These are phyloP conservation scores for Pleurotus sapidus DNA, from an alignment of 768 basidiomycete genomes.

Conservation along the genomic window DNA sequence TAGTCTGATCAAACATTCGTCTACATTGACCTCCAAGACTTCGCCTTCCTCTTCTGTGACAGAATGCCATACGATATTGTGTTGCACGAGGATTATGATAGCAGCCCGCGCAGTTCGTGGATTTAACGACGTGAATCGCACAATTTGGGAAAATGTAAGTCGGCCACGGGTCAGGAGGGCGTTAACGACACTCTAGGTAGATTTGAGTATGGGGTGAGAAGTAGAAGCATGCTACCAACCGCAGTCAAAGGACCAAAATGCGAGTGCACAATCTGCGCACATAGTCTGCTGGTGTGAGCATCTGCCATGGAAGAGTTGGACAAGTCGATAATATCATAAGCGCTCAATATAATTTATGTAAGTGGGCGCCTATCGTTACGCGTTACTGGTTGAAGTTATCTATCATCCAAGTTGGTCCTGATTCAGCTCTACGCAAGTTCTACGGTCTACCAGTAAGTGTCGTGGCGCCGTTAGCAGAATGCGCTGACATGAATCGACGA, in stretches of 20 bases:
- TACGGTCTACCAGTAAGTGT: too few relatives aligned
- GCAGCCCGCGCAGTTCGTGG: slow-evolving; percentile 66
- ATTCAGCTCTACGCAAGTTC: too few relatives aligned
- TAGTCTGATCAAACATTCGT: slow-evolving; percentile 79
- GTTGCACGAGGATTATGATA: slow-evolving; percentile 81
- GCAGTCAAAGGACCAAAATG: slow-evolving; percentile 68
- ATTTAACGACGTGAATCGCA: slow-evolving; percentile 66
- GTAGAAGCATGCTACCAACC: slow-evolving; percentile 35
- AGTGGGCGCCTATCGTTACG: too few relatives aligned
- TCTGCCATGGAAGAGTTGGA: slow-evolving; percentile 53
- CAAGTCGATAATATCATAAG: background rate
- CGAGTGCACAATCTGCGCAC: slow-evolving; percentile 56
- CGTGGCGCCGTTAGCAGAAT: too few relatives aligned
- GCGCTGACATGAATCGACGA: too few relatives aligned
- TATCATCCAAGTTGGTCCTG: too few relatives aligned
- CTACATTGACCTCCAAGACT: slow-evolving; percentile 76
- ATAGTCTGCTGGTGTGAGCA: slow-evolving; percentile 56
- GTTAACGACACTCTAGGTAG: slow-evolving; percentile 63
- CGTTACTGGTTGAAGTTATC: too few relatives aligned
- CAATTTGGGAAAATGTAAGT: slow-evolving; percentile 64
- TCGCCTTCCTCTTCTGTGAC: slow-evolving; percentile 69
- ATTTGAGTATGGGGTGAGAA: background rate
- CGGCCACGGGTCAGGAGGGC: slow-evolving; percentile 80
- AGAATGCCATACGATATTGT: slow-evolving; percentile 89
- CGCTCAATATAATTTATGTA: too few relatives aligned